These are phyloP conservation scores for Gaertneriomyces semiglobifer DNA, from an alignment of 192 early-diverging fungal genomes.

Conservation along the genomic window DNA sequence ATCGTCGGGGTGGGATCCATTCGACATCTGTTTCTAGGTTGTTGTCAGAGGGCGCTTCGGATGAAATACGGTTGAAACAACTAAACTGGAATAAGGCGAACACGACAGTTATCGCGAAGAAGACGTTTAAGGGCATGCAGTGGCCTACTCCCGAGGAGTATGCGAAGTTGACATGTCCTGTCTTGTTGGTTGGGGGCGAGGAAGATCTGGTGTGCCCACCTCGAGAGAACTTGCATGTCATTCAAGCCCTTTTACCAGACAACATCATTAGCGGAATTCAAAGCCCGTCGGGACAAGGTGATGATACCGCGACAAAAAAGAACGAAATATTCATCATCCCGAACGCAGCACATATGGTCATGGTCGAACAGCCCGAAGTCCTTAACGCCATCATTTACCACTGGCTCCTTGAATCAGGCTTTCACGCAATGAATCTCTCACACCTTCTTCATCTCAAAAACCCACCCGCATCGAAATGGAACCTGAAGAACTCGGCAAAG, in stretches of 20 bases:
- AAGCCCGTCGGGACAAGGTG: no score
- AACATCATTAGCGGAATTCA: no score
- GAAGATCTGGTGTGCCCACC: conserved; percentile 24
- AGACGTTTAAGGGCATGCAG: conserved; percentile 19
- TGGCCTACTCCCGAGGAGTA: conserved; percentile 16
- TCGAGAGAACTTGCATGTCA: conserved; percentile 12
- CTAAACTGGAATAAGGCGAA: conserved; percentile 22
- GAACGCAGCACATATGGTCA: conserved; percentile 26
- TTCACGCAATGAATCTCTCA: conserved; percentile 9
- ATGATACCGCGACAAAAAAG: neutral
- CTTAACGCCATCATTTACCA: conserved; percentile 34
- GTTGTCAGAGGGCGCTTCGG: conserved; percentile 9
- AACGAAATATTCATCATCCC: conserved; percentile 25
- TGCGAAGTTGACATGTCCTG: conserved; percentile 13
- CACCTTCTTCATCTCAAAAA: conserved; percentile 16
- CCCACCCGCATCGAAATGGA: conserved; percentile 18
- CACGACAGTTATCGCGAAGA: conserved; percentile 20
- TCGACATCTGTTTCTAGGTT: conserved; percentile 22
- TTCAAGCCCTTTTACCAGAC: conserved; percentile 10
- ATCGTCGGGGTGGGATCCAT: conserved; percentile 27
- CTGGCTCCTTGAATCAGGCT: conserved; percentile 24
- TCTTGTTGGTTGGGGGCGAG: conserved; percentile 26
- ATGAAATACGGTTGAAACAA: conserved; percentile 8
- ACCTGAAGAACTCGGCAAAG: conserved; percentile 27
- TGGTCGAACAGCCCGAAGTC: conserved; percentile 29